phyloP scores from a whole-genome alignment of 768 basidiomycete species.

The Podaxis pistillaris region DNA sequence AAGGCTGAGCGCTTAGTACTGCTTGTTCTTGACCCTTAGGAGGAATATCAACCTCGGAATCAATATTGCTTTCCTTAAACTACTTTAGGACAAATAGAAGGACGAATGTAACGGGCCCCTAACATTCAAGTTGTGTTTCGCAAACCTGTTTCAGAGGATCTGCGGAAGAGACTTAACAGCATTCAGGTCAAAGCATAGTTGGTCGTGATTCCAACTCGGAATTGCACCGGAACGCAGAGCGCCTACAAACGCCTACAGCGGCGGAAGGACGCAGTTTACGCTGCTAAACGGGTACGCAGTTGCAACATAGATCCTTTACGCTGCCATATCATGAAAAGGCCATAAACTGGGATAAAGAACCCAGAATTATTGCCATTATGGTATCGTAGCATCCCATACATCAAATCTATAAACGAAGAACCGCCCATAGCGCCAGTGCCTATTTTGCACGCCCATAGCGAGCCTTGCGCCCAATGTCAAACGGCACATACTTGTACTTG shows the following conservation, averaged over 20 bases:
- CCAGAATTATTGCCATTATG: constrained; percentile 4
- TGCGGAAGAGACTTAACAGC: neutral
- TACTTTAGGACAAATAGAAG: too few relatives aligned
- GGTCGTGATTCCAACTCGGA: neutral
- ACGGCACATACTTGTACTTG: constrained; percentile 96
- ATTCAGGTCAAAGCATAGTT: neutral
- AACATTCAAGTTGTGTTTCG: neutral
- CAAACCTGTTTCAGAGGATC: neutral
- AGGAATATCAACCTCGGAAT: too few relatives aligned
- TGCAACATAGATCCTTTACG: neutral
- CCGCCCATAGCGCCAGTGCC: neutral
- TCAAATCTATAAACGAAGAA: constrained; percentile 4
- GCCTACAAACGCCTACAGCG: neutral
- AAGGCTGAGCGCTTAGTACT: too few relatives aligned
- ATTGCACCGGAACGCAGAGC: neutral
- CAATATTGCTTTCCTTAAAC: too few relatives aligned
- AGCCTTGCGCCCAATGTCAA: constrained; percentile 92
- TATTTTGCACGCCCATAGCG: constrained; percentile 61
- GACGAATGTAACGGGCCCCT: too few relatives aligned
- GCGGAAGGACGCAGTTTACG: neutral
- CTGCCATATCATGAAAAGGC: neutral
- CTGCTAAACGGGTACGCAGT: neutral
- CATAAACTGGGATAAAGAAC: neutral
- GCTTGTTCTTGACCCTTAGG: too few relatives aligned
- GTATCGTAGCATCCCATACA: constrained; percentile 1